phyloP scores from a whole-genome alignment of 495 filamentous ascomycete genomes.

The Patellaria atrata region DNA sequence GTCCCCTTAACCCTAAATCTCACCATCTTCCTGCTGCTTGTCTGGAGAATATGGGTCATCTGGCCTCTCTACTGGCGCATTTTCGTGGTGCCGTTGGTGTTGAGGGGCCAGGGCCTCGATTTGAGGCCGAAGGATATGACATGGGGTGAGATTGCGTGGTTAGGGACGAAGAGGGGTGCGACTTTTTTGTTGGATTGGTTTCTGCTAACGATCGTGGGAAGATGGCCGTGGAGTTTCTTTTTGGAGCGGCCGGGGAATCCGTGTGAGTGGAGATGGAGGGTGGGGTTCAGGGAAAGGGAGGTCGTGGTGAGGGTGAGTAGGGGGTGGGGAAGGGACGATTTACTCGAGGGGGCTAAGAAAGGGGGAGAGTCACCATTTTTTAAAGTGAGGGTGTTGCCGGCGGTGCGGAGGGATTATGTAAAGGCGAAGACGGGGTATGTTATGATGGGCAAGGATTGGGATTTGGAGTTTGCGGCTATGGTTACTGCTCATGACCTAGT shows the following conservation, averaged over 20 bases:
- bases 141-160: constrained; percentile 33
- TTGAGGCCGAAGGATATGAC: constrained; percentile 34
- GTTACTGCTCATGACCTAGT: constrained; percentile 49
- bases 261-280: constrained; percentile 49
- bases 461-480: constrained; percentile 68
- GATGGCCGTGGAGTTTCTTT: constrained; percentile 66
- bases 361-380: constrained; percentile 27
- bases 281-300: constrained; percentile 58
- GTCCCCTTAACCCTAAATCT: constrained; percentile 59
- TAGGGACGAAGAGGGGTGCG: constrained; percentile 38
- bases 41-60: constrained; percentile 45
- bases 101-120: constrained; percentile 46
- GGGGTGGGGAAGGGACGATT: constrained; percentile 35
- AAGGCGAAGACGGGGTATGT: constrained; percentile 61
- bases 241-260: constrained; percentile 36
- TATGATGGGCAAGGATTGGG: constrained; percentile 65
- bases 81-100: constrained; percentile 39
- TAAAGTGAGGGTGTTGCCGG: constrained; percentile 39
- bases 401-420: constrained; percentile 47
- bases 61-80: constrained; percentile 53
- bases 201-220: constrained; percentile 49
- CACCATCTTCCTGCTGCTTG: constrained; percentile 40
- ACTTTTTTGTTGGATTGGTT: constrained; percentile 58
- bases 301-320: constrained; percentile 59
- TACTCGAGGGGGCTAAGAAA: constrained; percentile 28